Percentiles rank a stretch among this genome's conserved stretches.
These are phyloP conservation scores for Ceratocystiopsis minuta DNA, from an alignment of 2,329 filamentous ascomycete species.

Conservation along the genomic window DNA sequence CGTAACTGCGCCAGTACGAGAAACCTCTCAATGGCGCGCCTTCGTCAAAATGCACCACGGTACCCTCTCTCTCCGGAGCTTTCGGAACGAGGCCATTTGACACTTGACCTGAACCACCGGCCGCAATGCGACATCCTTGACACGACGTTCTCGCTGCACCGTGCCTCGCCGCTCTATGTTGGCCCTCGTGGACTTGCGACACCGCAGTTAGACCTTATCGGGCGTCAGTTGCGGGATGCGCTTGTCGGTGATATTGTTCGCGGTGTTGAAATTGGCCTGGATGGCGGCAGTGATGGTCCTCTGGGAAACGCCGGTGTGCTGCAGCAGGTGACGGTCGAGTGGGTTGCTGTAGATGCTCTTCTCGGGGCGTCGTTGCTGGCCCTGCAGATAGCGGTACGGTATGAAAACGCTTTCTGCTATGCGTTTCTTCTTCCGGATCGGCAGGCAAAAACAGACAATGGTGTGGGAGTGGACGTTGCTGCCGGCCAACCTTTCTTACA, in stretches of 20 bases:
- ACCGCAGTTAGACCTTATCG: slow-evolving; percentile 23
- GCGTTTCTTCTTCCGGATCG: slow-evolving; percentile 29
- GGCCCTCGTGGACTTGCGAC: slow-evolving; percentile 22
- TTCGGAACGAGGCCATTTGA: no score
- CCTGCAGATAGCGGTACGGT: slow-evolving; percentile 29
- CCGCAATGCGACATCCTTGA: slow-evolving; percentile 29
- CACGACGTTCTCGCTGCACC: slow-evolving; percentile 39
- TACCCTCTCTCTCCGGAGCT: no score
- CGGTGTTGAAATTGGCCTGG: slow-evolving; percentile 34
- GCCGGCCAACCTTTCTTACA: slow-evolving; percentile 20
- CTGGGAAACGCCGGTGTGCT: slow-evolving; percentile 25
- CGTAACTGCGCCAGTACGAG: not conserved
- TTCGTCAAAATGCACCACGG: not conserved
- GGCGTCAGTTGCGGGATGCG: slow-evolving; percentile 31
- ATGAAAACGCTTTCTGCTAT: slow-evolving; percentile 33
- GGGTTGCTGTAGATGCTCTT: slow-evolving; percentile 19
- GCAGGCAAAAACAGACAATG: slow-evolving; percentile 1
- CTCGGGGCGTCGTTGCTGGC: slow-evolving; percentile 12
- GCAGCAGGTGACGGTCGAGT: slow-evolving; percentile 28
- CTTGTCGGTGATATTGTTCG: slow-evolving; percentile 42
- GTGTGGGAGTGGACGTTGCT: not conserved
- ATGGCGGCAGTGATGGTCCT: slow-evolving; percentile 17
- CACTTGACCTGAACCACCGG: not conserved
- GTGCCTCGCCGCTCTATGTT: slow-evolving; percentile 34
- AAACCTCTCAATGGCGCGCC: not conserved